These are phyloP conservation scores for Staphylotrichum tortipilum DNA, from an alignment of 495 filamentous ascomycete species.

Conservation along the genomic window DNA sequence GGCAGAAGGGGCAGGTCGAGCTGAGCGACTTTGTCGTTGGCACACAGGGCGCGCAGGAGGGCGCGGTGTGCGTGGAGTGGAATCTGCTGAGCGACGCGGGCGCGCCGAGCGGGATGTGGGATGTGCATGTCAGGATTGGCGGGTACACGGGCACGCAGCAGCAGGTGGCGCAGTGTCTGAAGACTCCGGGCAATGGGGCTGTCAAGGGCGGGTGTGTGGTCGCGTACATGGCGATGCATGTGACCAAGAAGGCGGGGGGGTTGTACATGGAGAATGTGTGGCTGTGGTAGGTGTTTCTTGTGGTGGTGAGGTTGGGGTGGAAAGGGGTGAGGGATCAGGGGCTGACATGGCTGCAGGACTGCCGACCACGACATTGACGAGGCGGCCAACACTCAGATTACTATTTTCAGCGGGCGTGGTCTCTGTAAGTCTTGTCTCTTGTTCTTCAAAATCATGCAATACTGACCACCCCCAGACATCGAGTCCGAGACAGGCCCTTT, in stretches of 20 bases:
- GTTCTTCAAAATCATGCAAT: not conserved
- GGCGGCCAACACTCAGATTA: constrained; percentile 53
- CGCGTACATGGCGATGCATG: constrained; percentile 73
- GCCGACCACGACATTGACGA: constrained; percentile 88
- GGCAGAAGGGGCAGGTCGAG: constrained; percentile 67
- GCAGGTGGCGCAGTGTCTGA: constrained; percentile 63
- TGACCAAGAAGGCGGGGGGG: constrained; percentile 54
- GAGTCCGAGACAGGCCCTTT: constrained; percentile 45
- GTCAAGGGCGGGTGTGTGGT: constrained; percentile 53
- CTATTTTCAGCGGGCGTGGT: constrained; percentile 62
- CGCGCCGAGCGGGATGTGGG: constrained; percentile 76
- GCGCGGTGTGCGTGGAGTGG: constrained; percentile 68
- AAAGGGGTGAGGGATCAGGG: constrained; percentile 40
- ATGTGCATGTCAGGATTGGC: constrained; percentile 75
- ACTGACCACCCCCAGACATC: constrained; percentile 31
- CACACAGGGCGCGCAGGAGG: constrained; percentile 58
- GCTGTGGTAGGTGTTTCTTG: constrained; percentile 56
- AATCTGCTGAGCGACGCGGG: constrained; percentile 52
- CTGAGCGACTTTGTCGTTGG: constrained; percentile 70
- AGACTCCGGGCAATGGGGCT: constrained; percentile 47
- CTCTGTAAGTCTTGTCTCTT: constrained; percentile 28
- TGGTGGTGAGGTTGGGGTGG: constrained; percentile 33
- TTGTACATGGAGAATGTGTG: constrained; percentile 86
- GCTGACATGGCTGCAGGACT: constrained; percentile 61
- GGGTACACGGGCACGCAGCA: constrained; percentile 72